Evolutionary conservation across 2,329 filamentous ascomycete species (phyloP).

Genomic region (Alternaria infectoria): DNA sequence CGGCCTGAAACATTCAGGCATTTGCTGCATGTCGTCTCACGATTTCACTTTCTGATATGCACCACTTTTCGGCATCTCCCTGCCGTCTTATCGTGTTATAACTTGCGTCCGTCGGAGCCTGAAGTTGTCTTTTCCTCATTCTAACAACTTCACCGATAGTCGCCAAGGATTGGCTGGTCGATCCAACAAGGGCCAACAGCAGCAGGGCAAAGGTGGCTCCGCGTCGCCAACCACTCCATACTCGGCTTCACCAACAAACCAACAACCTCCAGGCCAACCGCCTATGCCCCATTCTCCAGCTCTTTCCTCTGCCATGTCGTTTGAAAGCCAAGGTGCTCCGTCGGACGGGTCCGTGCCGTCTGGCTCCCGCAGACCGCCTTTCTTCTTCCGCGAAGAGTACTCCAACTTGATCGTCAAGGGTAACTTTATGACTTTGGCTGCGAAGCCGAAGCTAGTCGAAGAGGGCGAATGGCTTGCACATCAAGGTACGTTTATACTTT

Average conservation of each 20-base stretch:
- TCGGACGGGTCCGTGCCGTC: conserved; percentile 43
- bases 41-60: conserved; percentile 20
- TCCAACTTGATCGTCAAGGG: conserved; percentile 92
- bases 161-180: conserved; percentile 53
- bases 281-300: conserved; percentile 46
- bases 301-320: conserved; percentile 61
- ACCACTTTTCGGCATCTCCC: conserved; percentile 9
- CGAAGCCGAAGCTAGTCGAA: conserved; percentile 90
- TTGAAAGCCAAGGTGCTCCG: conserved; percentile 64
- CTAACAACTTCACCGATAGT: conserved; percentile 38
- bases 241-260: conserved; percentile 44
- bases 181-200: conserved; percentile 49
- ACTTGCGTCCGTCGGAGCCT: conserved; percentile 7
- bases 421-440: conserved; percentile 95
- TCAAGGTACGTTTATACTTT: conserved; percentile 72
- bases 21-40: conserved; percentile 34
- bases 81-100: conserved; percentile 4
- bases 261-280: conserved; percentile 41
- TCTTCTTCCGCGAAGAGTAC: conserved; percentile 77
- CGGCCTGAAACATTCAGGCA: conserved; percentile 39
- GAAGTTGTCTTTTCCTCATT: conserved; percentile 19
- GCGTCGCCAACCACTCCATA: conserved; percentile 47
- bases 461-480: conserved; percentile 95
- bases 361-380: conserved; percentile 70
- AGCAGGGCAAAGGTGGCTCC: conserved; percentile 44